Evolutionary conservation across 108 stramenopile species (phyloP), one percentile per base, ranked within the genome.

Genomic region (Conticribra weissflogii): DNA sequence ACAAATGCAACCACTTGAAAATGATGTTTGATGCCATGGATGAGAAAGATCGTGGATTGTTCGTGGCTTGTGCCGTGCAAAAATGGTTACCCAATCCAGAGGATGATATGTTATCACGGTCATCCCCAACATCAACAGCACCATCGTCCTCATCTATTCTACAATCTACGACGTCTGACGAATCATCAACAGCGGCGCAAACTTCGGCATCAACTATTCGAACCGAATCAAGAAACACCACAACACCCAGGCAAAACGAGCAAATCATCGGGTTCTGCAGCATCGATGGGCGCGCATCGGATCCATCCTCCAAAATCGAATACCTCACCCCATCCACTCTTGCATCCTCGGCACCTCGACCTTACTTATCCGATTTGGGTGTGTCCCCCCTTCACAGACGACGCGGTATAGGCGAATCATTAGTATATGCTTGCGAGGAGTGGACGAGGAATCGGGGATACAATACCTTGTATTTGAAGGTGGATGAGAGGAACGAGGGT

Each of bases 311-410:
- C 24, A 64, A 59, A 41, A n/a, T 69, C 27, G 76, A 77, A 50
- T 77, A 64, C 58, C 18, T 77, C 5, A 77, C 76, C 34, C 61
- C 62, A 4, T 49, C 62, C 21, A 77, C 76, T 17, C 16, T 77
- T 15, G 76, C 68, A 50, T 31, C 31, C 31, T 64, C 60, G n/a
- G 63, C 68, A 50, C 76, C 76, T n/a, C 57, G 76, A 27, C 76
- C 76, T 21, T 77, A 77, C 57, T 55, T 77, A 21, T 64, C 68
- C 21, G 76, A 77, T 57, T 60, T 77, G 49, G 76, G 76, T 18
- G 68, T 77, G 3, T 69, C 61, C 18, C 61, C 76, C 1, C 25
- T 48, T 17, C 76, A 77, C 29, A 63, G 76, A 65, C 54, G 76
- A 15, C 44, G 53, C 0, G 76, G 76, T 5, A 31, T 77, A 14